Base-by-base conservation (phyloP, 805 yeast genomes). In the Candida schatavii region DNA sequence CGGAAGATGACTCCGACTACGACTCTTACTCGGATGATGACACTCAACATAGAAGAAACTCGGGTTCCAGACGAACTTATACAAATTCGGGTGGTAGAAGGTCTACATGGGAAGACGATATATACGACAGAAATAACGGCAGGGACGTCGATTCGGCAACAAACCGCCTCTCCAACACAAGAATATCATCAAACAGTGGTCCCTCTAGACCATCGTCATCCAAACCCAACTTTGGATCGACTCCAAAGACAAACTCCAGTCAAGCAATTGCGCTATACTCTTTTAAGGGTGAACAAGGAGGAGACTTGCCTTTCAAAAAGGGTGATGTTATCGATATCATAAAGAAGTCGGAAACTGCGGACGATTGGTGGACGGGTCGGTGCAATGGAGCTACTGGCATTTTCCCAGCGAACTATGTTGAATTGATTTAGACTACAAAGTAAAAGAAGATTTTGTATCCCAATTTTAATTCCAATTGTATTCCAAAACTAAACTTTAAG, bases 311-410 rank as follows among this genome's bases (percentile, higher is more conserved):
- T 3, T 93, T 93, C 74, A 83, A 80, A 51, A 93, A 93, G 70
- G 99, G 99, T 42, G 99, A 93, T 62, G 85, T 87, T 13, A 87
- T 93, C 51, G 83, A 88, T 33, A 85, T 93, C 50, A 68, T 87
- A 42, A 88, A 89, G 62, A 88, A 86, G 63, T 81, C 93, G 7
- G 90, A 85, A 6, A 84, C 96, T 11, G 79, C 81, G 38, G 96
- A 93, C 61, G 98, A 93, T 61, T 93, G 99, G 99, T 93, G 99
- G 99, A 88, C 97, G 0, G 99, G 99, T 21, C 81, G 85, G 59
- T 70, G 81, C 41, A 86, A 85, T 51, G 91, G 95, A 10, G 67
- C 66, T 46, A 88, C 87, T 54, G 99, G 99, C 33, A 90, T 90
- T 18, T 91, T 91, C 76, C 99, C 99, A 7, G 99, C 99, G 2